Evolutionary conservation across 106 monocot species (phyloP).

Genomic region (Dioscorea zingiberensis): DNA sequence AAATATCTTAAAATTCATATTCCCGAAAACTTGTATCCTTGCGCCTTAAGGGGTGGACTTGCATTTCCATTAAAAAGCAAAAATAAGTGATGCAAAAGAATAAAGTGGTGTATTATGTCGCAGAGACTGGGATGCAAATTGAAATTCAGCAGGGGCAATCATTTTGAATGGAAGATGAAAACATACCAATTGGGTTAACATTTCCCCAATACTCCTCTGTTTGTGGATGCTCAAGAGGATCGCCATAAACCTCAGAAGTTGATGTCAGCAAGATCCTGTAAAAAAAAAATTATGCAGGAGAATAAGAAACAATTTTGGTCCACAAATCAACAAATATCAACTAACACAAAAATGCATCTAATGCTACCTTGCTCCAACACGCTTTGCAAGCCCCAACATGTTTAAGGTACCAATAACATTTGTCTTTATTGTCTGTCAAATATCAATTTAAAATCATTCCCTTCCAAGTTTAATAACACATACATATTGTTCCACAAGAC

Average conservation of each 20-base stretch:
- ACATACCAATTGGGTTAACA: constrained; percentile 93
- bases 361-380: constrained; percentile 86
- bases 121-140: no score
- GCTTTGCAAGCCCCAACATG: constrained; percentile 97
- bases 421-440: constrained; percentile 87
- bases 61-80: no score
- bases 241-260: constrained; percentile 97
- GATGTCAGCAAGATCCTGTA: constrained; percentile 90
- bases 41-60: no score
- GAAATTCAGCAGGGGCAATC: no score
- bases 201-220: constrained; percentile 98
- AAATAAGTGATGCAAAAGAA: no score
- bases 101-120: no score
- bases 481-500: no score
- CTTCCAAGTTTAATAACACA: no score
- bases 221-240: constrained; percentile 97
- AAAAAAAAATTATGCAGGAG: constrained; percentile 3
- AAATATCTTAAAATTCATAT: no score
- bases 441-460: not conserved
- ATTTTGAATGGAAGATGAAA: not conserved
- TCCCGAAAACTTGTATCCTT: no score
- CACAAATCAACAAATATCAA: not conserved
- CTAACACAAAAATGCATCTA: not conserved
- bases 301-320: not conserved
- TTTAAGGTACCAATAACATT: constrained; percentile 97